phyloP scores from a whole-genome alignment of 805 yeast genomes.

The Nakazawaea wyomingensis region DNA sequence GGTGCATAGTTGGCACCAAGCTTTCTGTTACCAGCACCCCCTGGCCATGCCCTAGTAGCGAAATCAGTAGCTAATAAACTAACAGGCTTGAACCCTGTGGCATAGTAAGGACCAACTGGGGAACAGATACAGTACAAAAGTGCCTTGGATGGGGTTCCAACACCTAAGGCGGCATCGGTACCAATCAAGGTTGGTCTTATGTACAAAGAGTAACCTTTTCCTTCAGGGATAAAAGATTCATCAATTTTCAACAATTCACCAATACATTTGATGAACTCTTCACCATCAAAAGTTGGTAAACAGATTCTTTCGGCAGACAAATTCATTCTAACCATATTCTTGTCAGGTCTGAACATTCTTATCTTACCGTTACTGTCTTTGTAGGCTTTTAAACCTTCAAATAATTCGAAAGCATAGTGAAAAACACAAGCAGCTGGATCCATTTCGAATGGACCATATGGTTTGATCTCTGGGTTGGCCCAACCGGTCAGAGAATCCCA shows the following conservation, averaged over 20 bases:
- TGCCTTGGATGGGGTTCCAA: constrained; percentile 75
- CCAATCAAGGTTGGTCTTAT: constrained; percentile 95
- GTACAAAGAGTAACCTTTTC: constrained; percentile 86
- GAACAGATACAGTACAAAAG: constrained; percentile 82
- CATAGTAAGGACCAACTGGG: constrained; percentile 95
- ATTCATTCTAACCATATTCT: constrained; percentile 90
- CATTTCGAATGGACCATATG: constrained; percentile 68
- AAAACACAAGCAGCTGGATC: constrained; percentile 90
- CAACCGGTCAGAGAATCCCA: constrained; percentile 80
- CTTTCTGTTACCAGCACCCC: constrained; percentile 95
- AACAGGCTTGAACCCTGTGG: constrained; percentile 95
- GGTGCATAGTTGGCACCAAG: constrained; percentile 98
- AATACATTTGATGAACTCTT: constrained; percentile 69
- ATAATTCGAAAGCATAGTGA: constrained; percentile 92
- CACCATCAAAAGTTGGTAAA: constrained; percentile 79
- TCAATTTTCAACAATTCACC: constrained; percentile 74
- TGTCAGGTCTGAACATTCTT: constrained; percentile 86
- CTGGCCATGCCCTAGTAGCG: constrained; percentile 99
- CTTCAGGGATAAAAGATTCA: constrained; percentile 72
- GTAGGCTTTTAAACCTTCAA: constrained; percentile 96
- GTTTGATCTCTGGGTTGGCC: constrained; percentile 83
- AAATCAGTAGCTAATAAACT: constrained; percentile 90
- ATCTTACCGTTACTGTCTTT: constrained; percentile 55
- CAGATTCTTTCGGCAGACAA: constrained; percentile 84
- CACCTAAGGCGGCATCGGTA: constrained; percentile 85